These are phyloP conservation scores for Tricholoma bakamatsutake DNA, from an alignment of 768 basidiomycete species.

Conservation along the genomic window DNA sequence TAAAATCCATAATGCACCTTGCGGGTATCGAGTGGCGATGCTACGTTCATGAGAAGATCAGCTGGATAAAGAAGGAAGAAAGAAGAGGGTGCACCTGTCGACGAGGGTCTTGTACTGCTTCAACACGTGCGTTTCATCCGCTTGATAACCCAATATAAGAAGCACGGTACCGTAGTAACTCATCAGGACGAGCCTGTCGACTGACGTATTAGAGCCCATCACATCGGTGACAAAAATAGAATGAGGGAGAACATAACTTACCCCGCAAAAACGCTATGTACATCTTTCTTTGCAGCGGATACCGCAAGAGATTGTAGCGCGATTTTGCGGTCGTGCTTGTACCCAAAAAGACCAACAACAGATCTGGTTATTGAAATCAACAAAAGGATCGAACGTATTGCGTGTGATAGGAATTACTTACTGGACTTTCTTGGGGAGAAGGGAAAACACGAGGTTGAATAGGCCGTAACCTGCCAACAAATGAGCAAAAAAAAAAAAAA, in stretches of 20 bases:
- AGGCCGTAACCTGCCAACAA: conserved; percentile 44
- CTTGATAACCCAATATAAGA: conserved; percentile 68
- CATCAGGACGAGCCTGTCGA: conserved; percentile 64
- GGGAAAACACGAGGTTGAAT: conserved; percentile 76
- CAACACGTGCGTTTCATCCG: conserved; percentile 60
- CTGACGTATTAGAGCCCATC: not conserved
- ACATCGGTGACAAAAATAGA: not conserved
- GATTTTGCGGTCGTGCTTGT: conserved; percentile 62
- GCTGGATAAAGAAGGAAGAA: not conserved
- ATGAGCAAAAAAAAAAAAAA: conserved; percentile 2
- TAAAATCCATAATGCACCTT: conserved; percentile 68
- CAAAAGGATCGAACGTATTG: not conserved
- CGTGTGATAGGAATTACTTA: conserved; percentile 22
- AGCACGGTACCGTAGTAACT: conserved; percentile 72
- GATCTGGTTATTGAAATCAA: conserved; percentile 32
- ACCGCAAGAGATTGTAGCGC: conserved; percentile 67
- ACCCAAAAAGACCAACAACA: conserved; percentile 73
- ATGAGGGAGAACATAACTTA: conserved; percentile 23
- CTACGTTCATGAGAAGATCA: conserved; percentile 24
- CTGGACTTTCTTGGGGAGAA: conserved; percentile 69
- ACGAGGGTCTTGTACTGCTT: conserved; percentile 60
- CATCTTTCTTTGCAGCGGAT: conserved; percentile 59
- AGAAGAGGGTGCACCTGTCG: conserved; percentile 41
- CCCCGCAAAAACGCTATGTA: conserved; percentile 77
- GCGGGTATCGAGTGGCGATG: conserved; percentile 52